A percentile compares a stretch with the other conserved stretches of the same genome.
phyloP scores from a whole-genome alignment of 345 rosid genomes.

The Populus alba region DNA sequence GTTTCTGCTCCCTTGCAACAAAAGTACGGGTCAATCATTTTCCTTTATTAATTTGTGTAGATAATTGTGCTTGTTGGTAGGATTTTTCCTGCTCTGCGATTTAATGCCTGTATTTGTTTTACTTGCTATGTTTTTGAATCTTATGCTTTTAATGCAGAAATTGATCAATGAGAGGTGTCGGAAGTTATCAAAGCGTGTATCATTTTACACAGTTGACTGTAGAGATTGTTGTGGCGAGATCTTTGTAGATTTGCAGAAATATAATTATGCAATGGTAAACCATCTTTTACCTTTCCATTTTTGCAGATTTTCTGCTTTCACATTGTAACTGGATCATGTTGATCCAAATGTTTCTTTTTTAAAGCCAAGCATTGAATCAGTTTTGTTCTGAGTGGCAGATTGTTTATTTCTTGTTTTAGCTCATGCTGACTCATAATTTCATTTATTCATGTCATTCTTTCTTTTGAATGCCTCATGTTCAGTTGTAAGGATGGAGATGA shows the following conservation, averaged over 20 bases:
- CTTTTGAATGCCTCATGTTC: background rate
- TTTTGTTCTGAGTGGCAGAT: background rate
- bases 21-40: slow-evolving; percentile 42
- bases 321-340: background rate
- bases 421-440: background rate
- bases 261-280: slow-evolving; percentile 54
- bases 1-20: slow-evolving; percentile 56
- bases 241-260: slow-evolving; percentile 75
- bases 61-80: background rate
- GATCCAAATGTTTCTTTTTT: background rate
- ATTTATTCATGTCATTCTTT: background rate
- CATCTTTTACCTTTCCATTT: background rate
- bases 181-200: slow-evolving; percentile 60
- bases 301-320: background rate
- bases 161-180: slow-evolving; percentile 75
- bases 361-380: background rate
- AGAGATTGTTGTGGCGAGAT: slow-evolving; percentile 86
- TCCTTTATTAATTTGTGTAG: background rate
- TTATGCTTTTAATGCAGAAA: slow-evolving; percentile 43
- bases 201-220: slow-evolving; percentile 81
- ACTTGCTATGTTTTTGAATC: background rate
- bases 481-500: background rate
- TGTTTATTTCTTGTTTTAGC: slow-evolving; percentile 1
- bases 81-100: background rate
- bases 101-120: background rate